Percentiles rank a stretch among this genome's conserved stretches.
phyloP scores from a whole-genome alignment of 2,329 filamentous ascomycete species.

The Cladosporium cucumerinum region DNA sequence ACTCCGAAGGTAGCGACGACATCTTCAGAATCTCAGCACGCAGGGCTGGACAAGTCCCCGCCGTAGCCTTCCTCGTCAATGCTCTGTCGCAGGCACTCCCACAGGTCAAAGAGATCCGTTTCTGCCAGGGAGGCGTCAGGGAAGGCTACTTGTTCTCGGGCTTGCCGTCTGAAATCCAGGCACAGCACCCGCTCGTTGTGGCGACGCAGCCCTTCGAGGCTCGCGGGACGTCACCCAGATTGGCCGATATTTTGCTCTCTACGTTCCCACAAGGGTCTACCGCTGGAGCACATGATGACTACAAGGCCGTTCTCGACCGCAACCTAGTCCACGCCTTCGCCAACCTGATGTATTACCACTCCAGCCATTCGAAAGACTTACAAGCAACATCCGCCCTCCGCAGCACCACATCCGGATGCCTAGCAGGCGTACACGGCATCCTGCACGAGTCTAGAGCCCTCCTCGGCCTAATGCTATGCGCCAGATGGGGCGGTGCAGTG shows the following conservation, averaged over 20 bases:
- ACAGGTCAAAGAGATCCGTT: slow-evolving; percentile 68
- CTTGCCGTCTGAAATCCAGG: slow-evolving; percentile 57
- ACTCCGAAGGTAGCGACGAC: slow-evolving; percentile 28
- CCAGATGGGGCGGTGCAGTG: slow-evolving; percentile 68
- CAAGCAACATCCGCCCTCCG: slow-evolving; percentile 68
- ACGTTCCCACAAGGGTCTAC: slow-evolving; percentile 42
- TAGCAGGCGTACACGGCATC: slow-evolving; percentile 68
- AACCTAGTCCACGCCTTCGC: slow-evolving; percentile 55
- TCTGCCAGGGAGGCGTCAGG: slow-evolving; percentile 83
- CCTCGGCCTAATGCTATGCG: slow-evolving; percentile 67
- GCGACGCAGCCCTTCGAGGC: slow-evolving; percentile 54
- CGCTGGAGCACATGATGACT: slow-evolving; percentile 33
- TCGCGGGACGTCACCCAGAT: slow-evolving; percentile 44
- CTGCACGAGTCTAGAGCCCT: slow-evolving; percentile 69
- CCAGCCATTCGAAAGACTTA: slow-evolving; percentile 44
- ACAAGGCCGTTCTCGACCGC: slow-evolving; percentile 38
- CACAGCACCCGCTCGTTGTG: slow-evolving; percentile 63
- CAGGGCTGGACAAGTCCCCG: slow-evolving; percentile 75
- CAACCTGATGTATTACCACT: slow-evolving; percentile 55
- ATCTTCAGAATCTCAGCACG: slow-evolving; percentile 75
- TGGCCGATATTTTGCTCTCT: slow-evolving; percentile 49
- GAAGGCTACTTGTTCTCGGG: slow-evolving; percentile 78
- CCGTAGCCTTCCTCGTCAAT: slow-evolving; percentile 76
- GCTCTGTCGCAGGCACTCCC: slow-evolving; percentile 69
- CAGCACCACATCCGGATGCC: slow-evolving; percentile 63